A percentile compares a stretch with the other conserved stretches of the same genome.
Evolutionary conservation across 495 filamentous ascomycete genomes (phyloP).

Genomic region (Hypomontagnella monticulosa): DNA sequence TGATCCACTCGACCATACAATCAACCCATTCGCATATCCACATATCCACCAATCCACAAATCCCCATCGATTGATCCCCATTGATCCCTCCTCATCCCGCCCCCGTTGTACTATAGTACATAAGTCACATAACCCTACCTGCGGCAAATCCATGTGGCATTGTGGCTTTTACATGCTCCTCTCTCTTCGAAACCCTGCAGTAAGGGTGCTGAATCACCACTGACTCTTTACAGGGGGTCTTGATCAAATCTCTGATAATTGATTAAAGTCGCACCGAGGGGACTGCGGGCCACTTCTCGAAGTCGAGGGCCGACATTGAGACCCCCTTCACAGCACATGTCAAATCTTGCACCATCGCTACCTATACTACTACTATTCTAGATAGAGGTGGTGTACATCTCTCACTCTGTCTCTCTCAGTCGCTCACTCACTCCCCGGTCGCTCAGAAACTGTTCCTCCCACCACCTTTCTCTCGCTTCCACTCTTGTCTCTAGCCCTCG

Average conservation of each 20-base stretch:
- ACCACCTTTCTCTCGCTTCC: too few species aligned
- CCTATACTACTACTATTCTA: neutral
- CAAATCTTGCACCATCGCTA: conserved; percentile 17
- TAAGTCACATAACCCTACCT: neutral
- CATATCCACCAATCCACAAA: neutral
- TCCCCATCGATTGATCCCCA: too few species aligned
- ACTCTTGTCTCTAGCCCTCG: too few species aligned
- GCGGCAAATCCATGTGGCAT: conserved; percentile 41
- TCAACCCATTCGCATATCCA: too few species aligned
- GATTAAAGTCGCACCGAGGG: conserved; percentile 34
- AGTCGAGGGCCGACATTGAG: neutral
- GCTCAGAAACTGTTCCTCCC: too few species aligned
- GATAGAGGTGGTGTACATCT: neutral
- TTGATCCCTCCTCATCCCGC: conserved; percentile 2
- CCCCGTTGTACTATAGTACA: neutral
- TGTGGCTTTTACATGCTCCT: conserved; percentile 26
- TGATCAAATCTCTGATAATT: conserved; percentile 38
- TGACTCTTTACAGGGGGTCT: conserved; percentile 22
- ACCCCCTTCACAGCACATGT: conserved; percentile 33
- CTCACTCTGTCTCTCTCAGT: too few species aligned
- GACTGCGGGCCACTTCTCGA: conserved; percentile 17
- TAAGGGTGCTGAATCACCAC: conserved; percentile 14
- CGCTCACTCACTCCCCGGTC: too few species aligned
- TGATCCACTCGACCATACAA: too few species aligned
- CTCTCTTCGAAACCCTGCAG: neutral